Evolutionary conservation across 1,139 yeast species (phyloP).

Genomic region (Yamadazyma sp.): DNA sequence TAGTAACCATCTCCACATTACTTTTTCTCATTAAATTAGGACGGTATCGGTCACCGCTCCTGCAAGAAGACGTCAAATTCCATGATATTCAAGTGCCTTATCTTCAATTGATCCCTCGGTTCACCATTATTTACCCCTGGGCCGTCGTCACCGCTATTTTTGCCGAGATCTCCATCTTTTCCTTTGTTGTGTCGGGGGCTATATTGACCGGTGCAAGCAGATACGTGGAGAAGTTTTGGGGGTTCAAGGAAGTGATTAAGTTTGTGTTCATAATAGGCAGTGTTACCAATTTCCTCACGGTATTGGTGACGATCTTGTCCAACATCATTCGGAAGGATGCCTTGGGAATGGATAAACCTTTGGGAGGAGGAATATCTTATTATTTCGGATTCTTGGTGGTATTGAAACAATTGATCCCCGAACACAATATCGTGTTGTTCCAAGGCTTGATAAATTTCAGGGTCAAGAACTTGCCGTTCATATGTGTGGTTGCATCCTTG

Average conservation of each 20-base stretch:
- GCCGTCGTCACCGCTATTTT: slow-evolving; percentile 70
- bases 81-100: slow-evolving; percentile 55
- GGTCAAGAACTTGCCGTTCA: slow-evolving; percentile 72
- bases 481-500: slow-evolving; percentile 47
- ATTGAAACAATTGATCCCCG: slow-evolving; percentile 86
- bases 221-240: slow-evolving; percentile 58
- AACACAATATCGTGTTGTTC: slow-evolving; percentile 73
- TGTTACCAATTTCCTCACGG: slow-evolving; percentile 58
- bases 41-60: slow-evolving; percentile 28
- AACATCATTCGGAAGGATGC: slow-evolving; percentile 40
- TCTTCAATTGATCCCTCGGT: slow-evolving; percentile 69
- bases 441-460: slow-evolving; percentile 64
- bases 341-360: slow-evolving; percentile 43
- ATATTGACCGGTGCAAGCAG: slow-evolving; percentile 54
- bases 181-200: slow-evolving; percentile 47
- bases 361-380: slow-evolving; percentile 75
- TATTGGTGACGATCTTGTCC: slow-evolving; percentile 37
- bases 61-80: slow-evolving; percentile 19
- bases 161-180: slow-evolving; percentile 60
- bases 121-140: slow-evolving; percentile 69
- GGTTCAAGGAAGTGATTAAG: slow-evolving; percentile 56
- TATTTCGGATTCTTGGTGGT: slow-evolving; percentile 80
- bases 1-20: slow-evolving; percentile 23
- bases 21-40: slow-evolving; percentile 31
- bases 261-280: slow-evolving; percentile 60